Evolutionary conservation across 805 yeast genomes (phyloP).

Genomic region (Debaryomyces tyrocola): DNA sequence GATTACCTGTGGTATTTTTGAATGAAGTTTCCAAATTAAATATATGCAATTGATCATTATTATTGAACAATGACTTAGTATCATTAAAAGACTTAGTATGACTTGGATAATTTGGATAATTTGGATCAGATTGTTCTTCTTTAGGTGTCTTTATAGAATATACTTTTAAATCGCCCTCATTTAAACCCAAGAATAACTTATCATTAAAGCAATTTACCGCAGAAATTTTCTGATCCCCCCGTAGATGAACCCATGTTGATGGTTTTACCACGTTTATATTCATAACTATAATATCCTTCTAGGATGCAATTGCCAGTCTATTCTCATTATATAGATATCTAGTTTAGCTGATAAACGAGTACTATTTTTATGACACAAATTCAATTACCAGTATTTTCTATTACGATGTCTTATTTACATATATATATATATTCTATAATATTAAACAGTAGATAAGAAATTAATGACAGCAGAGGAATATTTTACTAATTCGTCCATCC

Average conservation of each 20-base stretch:
- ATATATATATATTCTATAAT: background rate
- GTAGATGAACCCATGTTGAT: slow-evolving; percentile 30
- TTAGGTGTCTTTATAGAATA: slow-evolving; percentile 16
- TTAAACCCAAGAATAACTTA: slow-evolving; percentile 30
- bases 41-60: slow-evolving; percentile 16
- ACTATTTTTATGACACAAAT: slow-evolving; percentile 2
- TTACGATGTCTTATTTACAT: too few relatives aligned
- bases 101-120: slow-evolving; percentile 2
- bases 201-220: slow-evolving; percentile 20
- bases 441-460: slow-evolving; percentile 50
- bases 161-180: slow-evolving; percentile 35
- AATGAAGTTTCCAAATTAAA: slow-evolving; percentile 21
- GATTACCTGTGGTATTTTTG: slow-evolving; percentile 15
- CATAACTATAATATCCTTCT: slow-evolving; percentile 17
- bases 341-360: too few relatives aligned
- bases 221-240: slow-evolving; percentile 19
- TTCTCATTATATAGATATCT: too few relatives aligned
- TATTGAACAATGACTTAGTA: slow-evolving; percentile 17
- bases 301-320: background rate
- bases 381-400: background rate
- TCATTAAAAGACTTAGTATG: slow-evolving; percentile 23
- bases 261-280: slow-evolving; percentile 41
- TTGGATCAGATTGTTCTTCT: slow-evolving; percentile 11
- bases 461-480: slow-evolving; percentile 79
- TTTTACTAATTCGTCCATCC: slow-evolving; percentile 67